phyloP scores from a whole-genome alignment of 441 rosid species.

The Euphorbia schlechtendalii region DNA sequence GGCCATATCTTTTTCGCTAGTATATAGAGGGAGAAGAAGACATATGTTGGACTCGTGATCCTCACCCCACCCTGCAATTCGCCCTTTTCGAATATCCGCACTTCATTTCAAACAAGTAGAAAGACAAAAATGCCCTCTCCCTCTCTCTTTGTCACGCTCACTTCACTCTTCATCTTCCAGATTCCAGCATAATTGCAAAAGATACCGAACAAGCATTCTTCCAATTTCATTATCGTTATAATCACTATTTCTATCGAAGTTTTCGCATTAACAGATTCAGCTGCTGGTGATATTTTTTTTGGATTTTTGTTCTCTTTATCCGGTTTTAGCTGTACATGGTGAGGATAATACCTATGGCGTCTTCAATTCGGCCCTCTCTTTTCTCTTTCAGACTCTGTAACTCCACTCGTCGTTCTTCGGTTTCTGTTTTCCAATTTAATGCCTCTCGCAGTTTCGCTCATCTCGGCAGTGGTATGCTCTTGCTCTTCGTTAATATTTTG shows the following conservation, averaged over 20 bases:
- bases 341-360: constrained; percentile 64
- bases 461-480: constrained; percentile 30
- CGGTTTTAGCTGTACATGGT: constrained; percentile 27
- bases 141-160: too few species aligned
- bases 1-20: too few species aligned
- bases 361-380: constrained; percentile 61
- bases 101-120: too few species aligned
- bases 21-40: not conserved
- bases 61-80: not conserved
- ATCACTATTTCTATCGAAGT: too few species aligned
- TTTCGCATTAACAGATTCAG: not conserved
- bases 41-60: constrained; percentile 9
- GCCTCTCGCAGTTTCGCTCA: constrained; percentile 41
- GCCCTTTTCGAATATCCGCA: constrained; percentile 3
- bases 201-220: too few species aligned
- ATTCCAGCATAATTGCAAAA: not conserved
- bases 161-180: constrained; percentile 17
- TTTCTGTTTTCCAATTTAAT: constrained; percentile 20
- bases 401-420: constrained; percentile 29
- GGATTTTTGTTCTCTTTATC: not conserved
- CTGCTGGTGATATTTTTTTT: not conserved
- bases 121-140: too few species aligned
- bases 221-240: too few species aligned
- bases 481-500: constrained; percentile 9
- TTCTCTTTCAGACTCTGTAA: constrained; percentile 34